Conservation (phyloP, 148 eudicot species). For the Silene uniflora region DNA sequence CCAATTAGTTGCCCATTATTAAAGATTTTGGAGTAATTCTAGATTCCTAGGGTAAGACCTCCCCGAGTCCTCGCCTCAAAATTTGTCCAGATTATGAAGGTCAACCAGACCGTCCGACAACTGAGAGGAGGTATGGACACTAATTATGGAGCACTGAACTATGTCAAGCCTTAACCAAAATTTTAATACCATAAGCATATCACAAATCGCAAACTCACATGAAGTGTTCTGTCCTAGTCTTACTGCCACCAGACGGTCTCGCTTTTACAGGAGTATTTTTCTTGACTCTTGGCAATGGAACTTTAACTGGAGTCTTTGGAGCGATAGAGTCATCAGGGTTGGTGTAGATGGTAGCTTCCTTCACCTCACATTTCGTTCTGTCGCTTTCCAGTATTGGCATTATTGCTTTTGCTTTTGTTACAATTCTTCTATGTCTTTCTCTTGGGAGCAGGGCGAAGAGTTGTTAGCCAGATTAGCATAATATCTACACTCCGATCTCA, state of each 20-base stretch:
- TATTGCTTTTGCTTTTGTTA: not conserved
- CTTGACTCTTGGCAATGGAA: not conserved
- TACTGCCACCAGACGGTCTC: not conserved
- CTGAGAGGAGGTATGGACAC: not conserved
- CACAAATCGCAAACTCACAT: constrained; percentile 22
- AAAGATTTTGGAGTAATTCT: no score
- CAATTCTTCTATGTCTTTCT: constrained; percentile 25
- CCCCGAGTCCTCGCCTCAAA: no score
- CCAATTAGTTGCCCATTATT: not conserved
- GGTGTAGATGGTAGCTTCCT: not conserved
- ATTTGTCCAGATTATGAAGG: no score
- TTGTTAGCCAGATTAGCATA: constrained; percentile 25
- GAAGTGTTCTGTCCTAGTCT: constrained; percentile 21
- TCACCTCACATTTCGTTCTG: not conserved
- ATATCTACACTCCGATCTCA: constrained; percentile 38
- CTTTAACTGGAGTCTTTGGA: constrained; percentile 23
- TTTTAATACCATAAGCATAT: not conserved
- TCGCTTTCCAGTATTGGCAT: not conserved
- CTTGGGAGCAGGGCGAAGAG: not conserved
- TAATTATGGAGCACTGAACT: not conserved
- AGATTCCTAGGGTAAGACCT: no score
- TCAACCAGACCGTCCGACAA: no score
- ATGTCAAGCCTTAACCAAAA: no score
- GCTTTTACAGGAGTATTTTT: constrained; percentile 1
- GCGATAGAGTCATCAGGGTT: not conserved